Conservation (phyloP, 1,284 basidiomycete species). For the Earliella scabrosa region DNA sequence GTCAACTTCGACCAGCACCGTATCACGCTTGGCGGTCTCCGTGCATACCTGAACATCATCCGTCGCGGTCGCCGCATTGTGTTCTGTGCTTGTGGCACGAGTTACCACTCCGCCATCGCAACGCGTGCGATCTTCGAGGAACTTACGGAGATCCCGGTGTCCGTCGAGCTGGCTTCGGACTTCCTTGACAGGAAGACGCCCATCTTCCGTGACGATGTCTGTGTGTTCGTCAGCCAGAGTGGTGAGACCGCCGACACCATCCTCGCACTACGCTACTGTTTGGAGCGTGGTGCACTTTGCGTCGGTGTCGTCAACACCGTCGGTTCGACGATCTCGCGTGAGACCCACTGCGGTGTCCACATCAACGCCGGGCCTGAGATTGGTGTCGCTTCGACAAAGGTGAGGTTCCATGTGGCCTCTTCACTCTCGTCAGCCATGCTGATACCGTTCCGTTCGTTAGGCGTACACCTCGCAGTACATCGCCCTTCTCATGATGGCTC, state of each 20-base stretch:
- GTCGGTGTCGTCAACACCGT: slow-evolving; percentile 99
- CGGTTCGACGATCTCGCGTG: slow-evolving; percentile 96
- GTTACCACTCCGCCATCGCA: slow-evolving; percentile 97
- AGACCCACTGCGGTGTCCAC: slow-evolving; percentile 99
- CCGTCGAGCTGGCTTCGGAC: slow-evolving; percentile 97
- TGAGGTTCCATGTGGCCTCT: too few relatives aligned
- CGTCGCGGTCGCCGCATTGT: slow-evolving; percentile 94
- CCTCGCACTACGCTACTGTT: slow-evolving; percentile 93
- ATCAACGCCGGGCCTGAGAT: slow-evolving; percentile 99
- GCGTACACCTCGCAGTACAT: slow-evolving; percentile 99
- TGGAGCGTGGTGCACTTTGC: slow-evolving; percentile 96
- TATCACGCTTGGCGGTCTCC: slow-evolving; percentile 95
- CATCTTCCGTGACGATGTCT: slow-evolving; percentile 99
- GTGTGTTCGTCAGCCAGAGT: slow-evolving; percentile 96
- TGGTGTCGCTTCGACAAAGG: slow-evolving; percentile 99
- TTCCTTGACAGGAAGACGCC: slow-evolving; percentile 99
- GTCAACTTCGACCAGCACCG: slow-evolving; percentile 97
- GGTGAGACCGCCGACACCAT: slow-evolving; percentile 99
- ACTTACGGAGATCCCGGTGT: slow-evolving; percentile 97
- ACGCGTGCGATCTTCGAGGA: slow-evolving; percentile 99
- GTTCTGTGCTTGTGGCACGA: slow-evolving; percentile 97
- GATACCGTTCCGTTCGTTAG: slow-evolving; percentile 41
- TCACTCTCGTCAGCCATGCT: too few relatives aligned
- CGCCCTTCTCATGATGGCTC: slow-evolving; percentile 96
- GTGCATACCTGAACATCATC: slow-evolving; percentile 95